phyloP scores from a whole-genome alignment of 495 filamentous ascomycete species.

The Aspergillus bertholletiae region DNA sequence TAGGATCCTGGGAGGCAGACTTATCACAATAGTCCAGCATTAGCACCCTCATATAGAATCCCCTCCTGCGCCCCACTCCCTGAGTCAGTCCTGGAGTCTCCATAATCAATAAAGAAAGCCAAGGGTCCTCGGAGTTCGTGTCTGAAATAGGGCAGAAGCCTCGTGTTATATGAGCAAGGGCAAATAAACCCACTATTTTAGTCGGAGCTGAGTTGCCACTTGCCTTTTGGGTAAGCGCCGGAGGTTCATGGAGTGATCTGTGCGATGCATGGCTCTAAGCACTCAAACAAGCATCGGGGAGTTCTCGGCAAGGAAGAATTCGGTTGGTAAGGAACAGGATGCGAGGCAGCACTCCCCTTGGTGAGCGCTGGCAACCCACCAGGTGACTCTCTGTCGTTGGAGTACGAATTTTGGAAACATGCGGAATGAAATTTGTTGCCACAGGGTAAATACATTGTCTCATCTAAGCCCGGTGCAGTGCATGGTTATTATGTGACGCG shows the following conservation, averaged over 20 bases:
- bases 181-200: not conserved
- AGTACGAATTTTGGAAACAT: too few relatives aligned
- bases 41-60: not conserved
- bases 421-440: too few relatives aligned
- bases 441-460: not conserved
- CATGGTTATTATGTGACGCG: not conserved
- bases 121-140: not conserved
- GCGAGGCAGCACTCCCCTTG: too few relatives aligned
- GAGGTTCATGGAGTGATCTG: not conserved
- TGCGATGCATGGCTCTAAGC: not conserved
- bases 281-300: not conserved
- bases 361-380: too few relatives aligned
- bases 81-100: conserved; percentile 2
- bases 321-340: too few relatives aligned
- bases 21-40: not conserved
- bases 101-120: not conserved
- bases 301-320: not conserved
- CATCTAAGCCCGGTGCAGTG: too few relatives aligned
- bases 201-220: not conserved
- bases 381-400: too few relatives aligned
- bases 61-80: not conserved
- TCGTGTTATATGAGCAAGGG: not conserved
- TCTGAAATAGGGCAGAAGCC: not conserved
- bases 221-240: not conserved
- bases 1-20: not conserved